Base-by-base conservation (phyloP, 1,139 yeast genomes). In the Nadsonia commutata region DNA sequence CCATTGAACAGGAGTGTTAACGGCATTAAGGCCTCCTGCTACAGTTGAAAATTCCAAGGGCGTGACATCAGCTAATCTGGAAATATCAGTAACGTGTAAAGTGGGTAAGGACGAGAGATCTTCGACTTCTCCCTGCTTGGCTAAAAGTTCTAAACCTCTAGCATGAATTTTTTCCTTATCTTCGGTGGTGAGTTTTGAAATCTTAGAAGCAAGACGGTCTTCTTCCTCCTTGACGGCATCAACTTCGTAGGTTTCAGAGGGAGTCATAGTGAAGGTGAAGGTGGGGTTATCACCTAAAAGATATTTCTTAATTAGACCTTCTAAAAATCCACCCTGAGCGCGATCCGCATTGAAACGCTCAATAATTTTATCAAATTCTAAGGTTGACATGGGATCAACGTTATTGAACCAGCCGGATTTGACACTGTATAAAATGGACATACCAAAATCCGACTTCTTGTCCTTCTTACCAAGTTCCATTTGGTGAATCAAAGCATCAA, bases 391-490 rank as follows among this genome's bases (percentile, higher is more conserved):
- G 5, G 93, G 88, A 57, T 84, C 83, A 57, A 81, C 82, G 22
- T 76, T 76, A 56, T 85, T 85, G 44, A 83, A 78, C 82, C 95
- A 88, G 13, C 86, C 76, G 9, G 95, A 85, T 36, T 84, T 72
- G 9, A 90, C 54, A 2, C 86, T 71, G 54, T 78, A 78, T 38
- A 90, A 68, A 44, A 90, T 63, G 23, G 79, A 78, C 67, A 90
- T 66, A 17, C 99, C 99, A 63, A 86, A 88, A 46, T 85, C 85
- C 0, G 97, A 81, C 53, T 81, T 86, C 50, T 86, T 94, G 51
- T 84, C 88, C 53, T 85, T 83, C 59, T 84, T 80, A 38, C 77
- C 67, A 36, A 90, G 65, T 58, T 90, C 98, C 38, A 88, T 67
- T 58, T 88, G 97, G 59, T 86, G 94, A 39, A 93, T 68, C 40